A percentile compares a stretch with the other conserved stretches of the same genome.
These are phyloP conservation scores for Peronosclerospora sorghi DNA, from an alignment of 352 stramenopile species.

Conservation along the genomic window DNA sequence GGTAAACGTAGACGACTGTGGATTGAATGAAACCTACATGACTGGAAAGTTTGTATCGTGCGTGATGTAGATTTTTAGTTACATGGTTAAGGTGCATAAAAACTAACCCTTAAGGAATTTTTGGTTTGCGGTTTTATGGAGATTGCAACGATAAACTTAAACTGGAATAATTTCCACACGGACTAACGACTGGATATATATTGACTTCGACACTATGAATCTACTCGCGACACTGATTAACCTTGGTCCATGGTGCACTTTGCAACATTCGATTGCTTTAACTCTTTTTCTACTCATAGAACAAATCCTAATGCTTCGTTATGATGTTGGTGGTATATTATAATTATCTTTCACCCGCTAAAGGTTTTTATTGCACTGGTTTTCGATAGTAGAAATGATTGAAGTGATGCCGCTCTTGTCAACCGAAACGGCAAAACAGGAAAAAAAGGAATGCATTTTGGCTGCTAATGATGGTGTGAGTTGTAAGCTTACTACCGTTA, in stretches of 20 bases:
- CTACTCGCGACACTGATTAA: constrained; percentile 32
- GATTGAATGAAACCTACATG: constrained; percentile 62
- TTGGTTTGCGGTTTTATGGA: constrained; percentile 35
- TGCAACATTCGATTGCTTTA: neutral
- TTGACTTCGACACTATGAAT: constrained; percentile 38
- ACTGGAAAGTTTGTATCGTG: constrained; percentile 42
- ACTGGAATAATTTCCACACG: constrained; percentile 35
- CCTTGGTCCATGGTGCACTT: constrained; percentile 31
- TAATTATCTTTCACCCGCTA: constrained; percentile 55
- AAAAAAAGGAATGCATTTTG: constrained; percentile 36
- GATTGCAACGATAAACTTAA: constrained; percentile 47
- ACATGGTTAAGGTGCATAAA: too few relatives aligned
- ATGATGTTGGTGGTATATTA: constrained; percentile 20
- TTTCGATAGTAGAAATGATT: constrained; percentile 47
- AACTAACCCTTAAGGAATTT: too few relatives aligned
- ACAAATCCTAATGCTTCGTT: too few relatives aligned
- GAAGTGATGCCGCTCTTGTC: constrained; percentile 35
- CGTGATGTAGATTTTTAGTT: too few relatives aligned
- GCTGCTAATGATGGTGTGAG: constrained; percentile 57
- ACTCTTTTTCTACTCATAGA: too few relatives aligned
- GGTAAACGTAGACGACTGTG: constrained; percentile 55
- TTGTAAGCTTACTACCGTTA: constrained; percentile 50
- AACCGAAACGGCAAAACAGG: constrained; percentile 7
- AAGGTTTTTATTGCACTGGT: constrained; percentile 43
- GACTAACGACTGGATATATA: constrained; percentile 19